phyloP scores from a whole-genome alignment of 2,329 filamentous ascomycete species.

The Claviceps spartinae region DNA sequence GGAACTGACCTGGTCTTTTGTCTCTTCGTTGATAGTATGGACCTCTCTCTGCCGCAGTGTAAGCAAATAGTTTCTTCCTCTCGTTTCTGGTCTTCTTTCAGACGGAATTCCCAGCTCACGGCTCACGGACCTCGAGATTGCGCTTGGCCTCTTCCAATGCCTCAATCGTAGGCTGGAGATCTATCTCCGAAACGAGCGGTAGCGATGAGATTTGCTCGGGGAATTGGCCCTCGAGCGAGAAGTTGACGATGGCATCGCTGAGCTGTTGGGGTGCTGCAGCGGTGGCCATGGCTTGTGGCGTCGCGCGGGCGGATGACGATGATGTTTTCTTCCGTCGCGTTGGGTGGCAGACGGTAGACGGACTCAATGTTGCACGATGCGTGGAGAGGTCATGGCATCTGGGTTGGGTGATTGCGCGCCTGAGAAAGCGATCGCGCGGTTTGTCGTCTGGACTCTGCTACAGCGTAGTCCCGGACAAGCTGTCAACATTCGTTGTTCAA shows the following conservation, averaged over 20 bases:
- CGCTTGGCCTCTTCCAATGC: conserved; percentile 22
- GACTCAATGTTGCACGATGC: not conserved
- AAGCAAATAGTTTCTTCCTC: not conserved
- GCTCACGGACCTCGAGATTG: conserved; percentile 25
- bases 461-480: conserved; percentile 1
- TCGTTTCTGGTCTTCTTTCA: not conserved
- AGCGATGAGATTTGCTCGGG: conserved; percentile 26
- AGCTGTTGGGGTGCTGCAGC: conserved; percentile 18
- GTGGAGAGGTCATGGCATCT: not conserved
- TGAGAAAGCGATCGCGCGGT: not conserved
- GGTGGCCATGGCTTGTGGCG: conserved; percentile 16
- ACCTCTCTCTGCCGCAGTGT: conserved; percentile 41
- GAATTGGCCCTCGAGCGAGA: conserved; percentile 26
- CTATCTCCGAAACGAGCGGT: conserved; percentile 22
- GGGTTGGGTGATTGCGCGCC: not conserved
- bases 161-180: conserved; percentile 26
- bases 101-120: not conserved
- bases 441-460: no score
- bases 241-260: conserved; percentile 26
- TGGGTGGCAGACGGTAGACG: not conserved
- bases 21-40: conserved; percentile 60
- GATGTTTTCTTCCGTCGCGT: not conserved
- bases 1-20: conserved; percentile 63
- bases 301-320: not conserved
- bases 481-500: conserved; percentile 5